Percentiles rank a stretch among this genome's conserved stretches.
phyloP scores from a whole-genome alignment of 2,329 filamentous ascomycete species.

The Colletotrichum cereale region DNA sequence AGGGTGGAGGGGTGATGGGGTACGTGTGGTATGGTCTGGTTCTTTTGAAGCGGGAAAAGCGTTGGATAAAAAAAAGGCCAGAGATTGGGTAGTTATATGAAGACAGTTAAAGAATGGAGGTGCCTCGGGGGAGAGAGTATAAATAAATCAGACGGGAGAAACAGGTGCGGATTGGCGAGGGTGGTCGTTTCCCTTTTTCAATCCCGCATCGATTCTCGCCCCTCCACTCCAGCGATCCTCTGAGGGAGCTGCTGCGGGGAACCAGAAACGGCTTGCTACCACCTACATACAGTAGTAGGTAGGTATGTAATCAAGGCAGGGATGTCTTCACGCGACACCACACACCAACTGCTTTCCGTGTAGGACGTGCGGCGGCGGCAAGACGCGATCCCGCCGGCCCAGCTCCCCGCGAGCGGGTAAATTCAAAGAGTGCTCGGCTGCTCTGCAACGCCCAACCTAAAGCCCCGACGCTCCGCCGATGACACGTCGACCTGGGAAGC shows the following conservation, averaged over 20 bases:
- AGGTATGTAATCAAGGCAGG: no score
- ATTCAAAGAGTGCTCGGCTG: not conserved
- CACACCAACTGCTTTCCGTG: not conserved
- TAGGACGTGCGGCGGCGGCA: not conserved
- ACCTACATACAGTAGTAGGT: no score
- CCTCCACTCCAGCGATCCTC: conserved; percentile 17
- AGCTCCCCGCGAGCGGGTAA: not conserved
- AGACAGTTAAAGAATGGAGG: not conserved
- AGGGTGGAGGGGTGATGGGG: not conserved
- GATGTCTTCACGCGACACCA: not conserved
- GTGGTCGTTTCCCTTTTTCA: conserved; percentile 25
- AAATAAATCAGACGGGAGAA: not conserved
- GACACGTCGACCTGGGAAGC: not conserved
- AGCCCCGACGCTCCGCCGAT: not conserved
- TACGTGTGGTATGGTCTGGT: not conserved
- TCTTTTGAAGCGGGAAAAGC: not conserved
- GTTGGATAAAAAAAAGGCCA: no score
- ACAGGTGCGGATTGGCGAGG: conserved; percentile 16
- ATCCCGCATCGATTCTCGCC: conserved; percentile 20
- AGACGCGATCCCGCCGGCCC: not conserved
- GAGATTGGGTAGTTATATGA: not conserved
- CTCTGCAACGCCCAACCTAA: not conserved
- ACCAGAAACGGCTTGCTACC: conserved; percentile 10
- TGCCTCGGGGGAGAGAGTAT: not conserved
- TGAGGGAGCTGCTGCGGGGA: conserved; percentile 37